Base-by-base conservation (phyloP, 345 rosid species). In the Rhodomyrtus tomentosa region DNA sequence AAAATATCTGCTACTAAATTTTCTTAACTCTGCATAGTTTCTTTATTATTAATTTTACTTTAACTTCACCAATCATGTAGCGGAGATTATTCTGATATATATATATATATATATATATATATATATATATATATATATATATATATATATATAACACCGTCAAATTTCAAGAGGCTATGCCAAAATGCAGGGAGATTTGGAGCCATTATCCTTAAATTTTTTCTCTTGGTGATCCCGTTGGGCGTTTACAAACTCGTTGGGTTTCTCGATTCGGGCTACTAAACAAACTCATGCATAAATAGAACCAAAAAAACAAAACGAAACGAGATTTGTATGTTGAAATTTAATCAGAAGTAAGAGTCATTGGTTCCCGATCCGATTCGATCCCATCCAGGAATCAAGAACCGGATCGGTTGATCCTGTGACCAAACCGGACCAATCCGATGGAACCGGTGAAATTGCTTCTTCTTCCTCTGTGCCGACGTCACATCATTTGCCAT, bases 401-500 rank as follows among this genome's bases (percentile, higher is more conserved):
- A 6, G 42, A 40, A 40, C 40, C 40, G 40, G 40, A n/a, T n/a
- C n/a, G n/a, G n/a, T n/a, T n/a, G n/a, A n/a, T n/a, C n/a, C n/a
- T n/a, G n/a, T n/a, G n/a, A n/a, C n/a, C n/a, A n/a, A 40, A 40
- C 40, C 40, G 40, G 40, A 38, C 40, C 40, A 5, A 38, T 38
- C 40, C 40, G 5, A 38, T 38, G 40, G 40, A 38, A 38, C 42
- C 42, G 42, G 42, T 40, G 42, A 2, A 40, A 40, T 40, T 4
- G 42, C 42, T 40, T 5, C 4, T 40, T 40, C 42, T 40, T 6
- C 42, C 42, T 40, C 42, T 40, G 42, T 4, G 5, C 5, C 4
- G 42, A 40, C 42, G 5, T 40, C 42, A 40, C 5, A 40, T 40
- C 42, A 40, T 40, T 62, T 95, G 96, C 94, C 96, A 93, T 83